Evolutionary conservation across 169 alveolate genomes (phyloP).

Genomic region (Plasmodium vivax): DNA sequence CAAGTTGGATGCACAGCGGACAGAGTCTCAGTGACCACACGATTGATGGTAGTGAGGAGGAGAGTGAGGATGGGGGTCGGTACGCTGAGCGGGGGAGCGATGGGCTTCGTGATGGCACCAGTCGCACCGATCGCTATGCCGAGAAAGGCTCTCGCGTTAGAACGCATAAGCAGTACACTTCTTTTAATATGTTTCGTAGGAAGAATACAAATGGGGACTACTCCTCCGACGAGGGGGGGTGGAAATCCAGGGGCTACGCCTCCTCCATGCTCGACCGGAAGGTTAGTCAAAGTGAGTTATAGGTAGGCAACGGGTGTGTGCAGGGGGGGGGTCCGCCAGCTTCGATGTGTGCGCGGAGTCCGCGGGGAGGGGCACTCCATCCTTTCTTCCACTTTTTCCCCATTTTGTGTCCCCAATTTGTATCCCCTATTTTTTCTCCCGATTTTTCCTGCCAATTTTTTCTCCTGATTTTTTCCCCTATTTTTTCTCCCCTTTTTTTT

Average conservation of each 20-base stretch:
- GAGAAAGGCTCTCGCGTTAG: not conserved
- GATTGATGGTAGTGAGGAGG: not conserved
- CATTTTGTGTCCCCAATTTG: too few relatives aligned
- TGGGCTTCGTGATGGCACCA: not conserved
- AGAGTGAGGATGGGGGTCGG: not conserved
- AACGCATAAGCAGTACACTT: conserved; percentile 52
- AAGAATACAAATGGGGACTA: not conserved
- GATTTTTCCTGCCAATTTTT: not conserved
- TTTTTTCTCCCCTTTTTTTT: not conserved
- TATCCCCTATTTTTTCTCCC: too few relatives aligned
- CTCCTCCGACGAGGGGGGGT: conserved; percentile 8
- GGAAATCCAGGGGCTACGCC: conserved; percentile 41
- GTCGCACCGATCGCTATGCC: not conserved
- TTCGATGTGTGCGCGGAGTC: not conserved
- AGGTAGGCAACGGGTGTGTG: not conserved
- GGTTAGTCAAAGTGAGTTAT: not conserved
- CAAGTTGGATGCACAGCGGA: not conserved
- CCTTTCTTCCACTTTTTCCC: not conserved
- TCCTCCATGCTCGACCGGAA: conserved; percentile 15
- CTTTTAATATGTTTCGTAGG: conserved; percentile 12
- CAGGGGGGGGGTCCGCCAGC: not conserved
- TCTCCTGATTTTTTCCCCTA: not conserved
- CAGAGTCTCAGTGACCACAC: not conserved
- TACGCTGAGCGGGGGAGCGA: not conserved
- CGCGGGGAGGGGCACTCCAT: not conserved